phyloP scores from a whole-genome alignment of 208 protist genomes.

The Trypanosoma theileri region DNA sequence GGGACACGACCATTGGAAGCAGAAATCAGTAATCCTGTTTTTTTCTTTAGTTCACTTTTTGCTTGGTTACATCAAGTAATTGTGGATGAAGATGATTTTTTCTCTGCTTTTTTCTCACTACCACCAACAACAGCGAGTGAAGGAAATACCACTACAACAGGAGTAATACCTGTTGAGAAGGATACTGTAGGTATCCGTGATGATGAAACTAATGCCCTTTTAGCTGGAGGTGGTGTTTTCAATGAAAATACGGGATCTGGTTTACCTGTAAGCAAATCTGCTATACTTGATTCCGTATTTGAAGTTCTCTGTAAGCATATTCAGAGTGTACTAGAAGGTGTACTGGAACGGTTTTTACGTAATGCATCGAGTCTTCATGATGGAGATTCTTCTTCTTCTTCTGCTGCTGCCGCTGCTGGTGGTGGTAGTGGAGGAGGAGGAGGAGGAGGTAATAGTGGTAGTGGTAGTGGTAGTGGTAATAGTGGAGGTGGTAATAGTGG shows the following conservation, averaged over 20 bases:
- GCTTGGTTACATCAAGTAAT: conserved; percentile 86
- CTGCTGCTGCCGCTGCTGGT: neutral
- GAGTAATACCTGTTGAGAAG: neutral
- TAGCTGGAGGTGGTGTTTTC: neutral
- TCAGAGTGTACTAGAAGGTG: conserved; percentile 50
- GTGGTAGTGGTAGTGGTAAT: neutral
- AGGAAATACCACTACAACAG: neutral
- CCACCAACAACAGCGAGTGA: neutral
- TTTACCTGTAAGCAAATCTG: conserved; percentile 21
- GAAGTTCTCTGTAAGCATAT: conserved; percentile 73
- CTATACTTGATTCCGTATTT: conserved; percentile 62
- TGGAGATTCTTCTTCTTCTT: conserved; percentile 3
- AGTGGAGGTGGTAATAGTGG: neutral
- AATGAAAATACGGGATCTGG: conserved; percentile 10
- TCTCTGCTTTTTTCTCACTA: conserved; percentile 43
- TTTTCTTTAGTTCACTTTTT: conserved; percentile 83
- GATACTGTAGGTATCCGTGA: neutral
- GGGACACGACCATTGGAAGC: conserved; percentile 69
- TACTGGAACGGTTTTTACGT: conserved; percentile 58
- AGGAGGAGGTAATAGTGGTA: neutral
- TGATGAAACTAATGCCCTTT: neutral
- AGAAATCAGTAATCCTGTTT: conserved; percentile 76
- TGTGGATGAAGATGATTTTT: conserved; percentile 79
- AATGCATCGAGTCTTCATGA: conserved; percentile 33
- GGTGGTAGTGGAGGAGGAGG: neutral